Evolutionary conservation across 73 alveolate species (phyloP).

Genomic region (Paramecium caudatum): DNA sequence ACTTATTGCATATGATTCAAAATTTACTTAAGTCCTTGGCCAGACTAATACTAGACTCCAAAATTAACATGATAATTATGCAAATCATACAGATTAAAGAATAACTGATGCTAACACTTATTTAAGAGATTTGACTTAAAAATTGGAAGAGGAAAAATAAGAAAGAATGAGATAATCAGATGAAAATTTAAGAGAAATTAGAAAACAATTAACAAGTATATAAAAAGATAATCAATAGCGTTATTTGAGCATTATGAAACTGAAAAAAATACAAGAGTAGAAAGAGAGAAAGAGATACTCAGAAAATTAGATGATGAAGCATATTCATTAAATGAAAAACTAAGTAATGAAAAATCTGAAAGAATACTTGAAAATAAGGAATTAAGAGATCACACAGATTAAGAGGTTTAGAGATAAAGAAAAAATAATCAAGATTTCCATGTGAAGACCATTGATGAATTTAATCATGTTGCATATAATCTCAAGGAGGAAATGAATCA

Average conservation of each 20-base stretch:
- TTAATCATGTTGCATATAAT: conserved; percentile 88
- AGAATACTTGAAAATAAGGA: conserved; percentile 82
- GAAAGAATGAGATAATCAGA: conserved; percentile 85
- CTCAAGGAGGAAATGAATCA: conserved; percentile 92
- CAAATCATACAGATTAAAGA: conserved; percentile 81
- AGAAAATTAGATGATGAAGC: conserved; percentile 91
- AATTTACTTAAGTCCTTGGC: conserved; percentile 87
- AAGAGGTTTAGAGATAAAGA: conserved; percentile 83
- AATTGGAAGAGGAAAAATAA: conserved; percentile 82
- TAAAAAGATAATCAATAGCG: conserved; percentile 20
- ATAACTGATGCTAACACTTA: conserved; percentile 83
- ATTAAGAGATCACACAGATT: conserved; percentile 84
- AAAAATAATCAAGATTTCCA: conserved; percentile 90
- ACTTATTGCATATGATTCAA: conserved; percentile 94
- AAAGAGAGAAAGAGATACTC: conserved; percentile 88
- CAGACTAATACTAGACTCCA: conserved; percentile 86
- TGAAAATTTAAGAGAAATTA: conserved; percentile 76
- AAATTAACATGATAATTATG: conserved; percentile 81
- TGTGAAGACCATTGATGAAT: conserved; percentile 90
- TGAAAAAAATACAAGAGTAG: conserved; percentile 86
- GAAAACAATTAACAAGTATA: conserved; percentile 76
- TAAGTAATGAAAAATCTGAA: conserved; percentile 89
- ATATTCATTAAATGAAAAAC: conserved; percentile 81
- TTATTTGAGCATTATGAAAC: conserved; percentile 80
- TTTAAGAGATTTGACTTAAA: conserved; percentile 81